Percentiles rank a stretch among this genome's conserved stretches.
These are phyloP conservation scores for Saturnispora bothae DNA, from an alignment of 805 yeast genomes.

Conservation along the genomic window DNA sequence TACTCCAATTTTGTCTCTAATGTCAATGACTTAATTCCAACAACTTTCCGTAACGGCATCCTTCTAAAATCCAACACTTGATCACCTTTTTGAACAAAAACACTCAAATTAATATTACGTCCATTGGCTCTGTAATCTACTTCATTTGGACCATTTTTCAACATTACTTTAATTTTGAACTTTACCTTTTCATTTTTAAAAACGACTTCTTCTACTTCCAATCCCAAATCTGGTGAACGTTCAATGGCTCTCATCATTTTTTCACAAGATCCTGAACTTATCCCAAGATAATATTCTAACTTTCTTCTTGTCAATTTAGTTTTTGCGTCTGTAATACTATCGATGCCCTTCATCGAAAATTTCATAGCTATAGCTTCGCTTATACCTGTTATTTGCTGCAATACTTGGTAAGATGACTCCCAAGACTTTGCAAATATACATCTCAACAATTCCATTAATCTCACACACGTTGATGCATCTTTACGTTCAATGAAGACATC, in stretches of 20 bases:
- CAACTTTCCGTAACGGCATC: constrained; percentile 22
- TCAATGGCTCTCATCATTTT: constrained; percentile 28
- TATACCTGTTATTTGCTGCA: constrained; percentile 39
- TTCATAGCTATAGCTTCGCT: constrained; percentile 33
- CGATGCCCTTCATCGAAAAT: constrained; percentile 28
- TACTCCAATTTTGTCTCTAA: constrained; percentile 18
- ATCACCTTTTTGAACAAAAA: constrained; percentile 20
- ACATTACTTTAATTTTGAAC: constrained; percentile 25
- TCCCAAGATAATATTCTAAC: constrained; percentile 32
- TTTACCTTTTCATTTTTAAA: constrained; percentile 8
- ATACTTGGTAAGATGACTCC: constrained; percentile 36
- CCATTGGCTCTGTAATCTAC: constrained; percentile 11
- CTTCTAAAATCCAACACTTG: constrained; percentile 36
- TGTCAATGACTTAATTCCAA: constrained; percentile 19
- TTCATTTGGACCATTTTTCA: constrained; percentile 17
- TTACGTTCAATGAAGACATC: constrained; percentile 33
- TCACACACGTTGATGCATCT: constrained; percentile 33
- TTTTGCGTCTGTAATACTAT: constrained; percentile 24
- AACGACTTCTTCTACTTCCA: constrained; percentile 16
- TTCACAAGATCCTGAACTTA: constrained; percentile 32
- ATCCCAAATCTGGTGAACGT: constrained; percentile 28
- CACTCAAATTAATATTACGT: constrained; percentile 6
- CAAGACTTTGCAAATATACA: constrained; percentile 37
- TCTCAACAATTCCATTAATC: constrained; percentile 29
- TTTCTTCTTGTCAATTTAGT: constrained; percentile 22